Conservation (phyloP, 2,329 filamentous ascomycete genomes). For the Exophiala lecanii-corni region DNA sequence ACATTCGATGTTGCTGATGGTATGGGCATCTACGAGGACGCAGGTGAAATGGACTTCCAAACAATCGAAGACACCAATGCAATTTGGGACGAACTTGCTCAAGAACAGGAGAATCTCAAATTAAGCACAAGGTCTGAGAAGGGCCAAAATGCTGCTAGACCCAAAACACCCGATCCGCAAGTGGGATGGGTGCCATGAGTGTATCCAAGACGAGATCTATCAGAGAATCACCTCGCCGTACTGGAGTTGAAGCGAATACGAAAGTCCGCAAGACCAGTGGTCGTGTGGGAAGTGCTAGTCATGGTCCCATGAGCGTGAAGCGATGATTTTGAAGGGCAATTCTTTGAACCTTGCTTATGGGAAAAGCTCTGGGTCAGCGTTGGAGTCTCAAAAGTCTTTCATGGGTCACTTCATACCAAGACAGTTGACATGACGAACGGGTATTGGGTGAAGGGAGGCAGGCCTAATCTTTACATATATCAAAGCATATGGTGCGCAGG, state of each 20-base stretch:
- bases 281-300: constrained; percentile 39
- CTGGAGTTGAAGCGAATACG: constrained; percentile 26
- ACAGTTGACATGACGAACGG: too few species aligned
- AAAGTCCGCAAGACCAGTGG: constrained; percentile 44
- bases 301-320: constrained; percentile 19
- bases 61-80: constrained; percentile 21
- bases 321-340: too few species aligned
- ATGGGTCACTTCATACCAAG: too few species aligned
- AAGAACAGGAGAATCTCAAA: constrained; percentile 27
- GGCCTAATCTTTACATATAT: too few species aligned
- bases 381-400: too few species aligned
- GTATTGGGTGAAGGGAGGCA: too few species aligned
- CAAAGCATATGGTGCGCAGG: too few species aligned
- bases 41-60: constrained; percentile 17
- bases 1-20: constrained; percentile 23
- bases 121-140: constrained; percentile 21
- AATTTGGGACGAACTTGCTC: constrained; percentile 26
- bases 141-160: constrained; percentile 6
- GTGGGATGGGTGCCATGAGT: constrained; percentile 24
- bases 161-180: constrained; percentile 22
- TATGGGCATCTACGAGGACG: constrained; percentile 28
- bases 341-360: too few species aligned
- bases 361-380: too few species aligned
- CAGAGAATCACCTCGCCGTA: constrained; percentile 25
- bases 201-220: constrained; percentile 24